Conservation (phyloP, 176 grass and related monocot species). For the Coix lacrymajobi region DNA sequence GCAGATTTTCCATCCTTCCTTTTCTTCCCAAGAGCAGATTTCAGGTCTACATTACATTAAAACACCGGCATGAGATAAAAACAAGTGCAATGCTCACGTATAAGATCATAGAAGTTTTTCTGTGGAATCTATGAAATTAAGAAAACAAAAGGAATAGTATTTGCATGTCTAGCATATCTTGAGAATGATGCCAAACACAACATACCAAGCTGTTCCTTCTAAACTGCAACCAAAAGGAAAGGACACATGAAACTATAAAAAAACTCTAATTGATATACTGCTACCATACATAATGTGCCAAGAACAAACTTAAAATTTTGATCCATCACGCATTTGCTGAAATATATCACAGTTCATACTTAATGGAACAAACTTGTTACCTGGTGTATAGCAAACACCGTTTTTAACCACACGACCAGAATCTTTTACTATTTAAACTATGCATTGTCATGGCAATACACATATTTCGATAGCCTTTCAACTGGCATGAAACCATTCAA, state of each 20-base stretch:
- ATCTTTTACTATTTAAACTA: not conserved
- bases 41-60: constrained; percentile 58
- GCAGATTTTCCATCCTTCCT: constrained; percentile 67
- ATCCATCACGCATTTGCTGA: not conserved
- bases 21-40: constrained; percentile 83
- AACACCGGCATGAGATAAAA: constrained; percentile 11
- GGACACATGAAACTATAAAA: not conserved
- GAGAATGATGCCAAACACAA: not conserved
- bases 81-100: not conserved
- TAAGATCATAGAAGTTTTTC: not conserved
- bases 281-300: not conserved
- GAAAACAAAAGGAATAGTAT: not conserved
- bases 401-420: not conserved
- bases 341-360: not conserved
- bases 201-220: not conserved
- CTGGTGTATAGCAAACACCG: not conserved
- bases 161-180: not conserved
- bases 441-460: not conserved
- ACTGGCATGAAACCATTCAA: not conserved
- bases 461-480: not conserved
- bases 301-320: not conserved
- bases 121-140: not conserved
- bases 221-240: not conserved
- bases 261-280: not conserved
- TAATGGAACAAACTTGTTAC: not conserved